A percentile compares a stretch with the other conserved stretches of the same genome.
phyloP scores from a whole-genome alignment of 1,284 basidiomycete genomes.

The Hymenochaete sp. region DNA sequence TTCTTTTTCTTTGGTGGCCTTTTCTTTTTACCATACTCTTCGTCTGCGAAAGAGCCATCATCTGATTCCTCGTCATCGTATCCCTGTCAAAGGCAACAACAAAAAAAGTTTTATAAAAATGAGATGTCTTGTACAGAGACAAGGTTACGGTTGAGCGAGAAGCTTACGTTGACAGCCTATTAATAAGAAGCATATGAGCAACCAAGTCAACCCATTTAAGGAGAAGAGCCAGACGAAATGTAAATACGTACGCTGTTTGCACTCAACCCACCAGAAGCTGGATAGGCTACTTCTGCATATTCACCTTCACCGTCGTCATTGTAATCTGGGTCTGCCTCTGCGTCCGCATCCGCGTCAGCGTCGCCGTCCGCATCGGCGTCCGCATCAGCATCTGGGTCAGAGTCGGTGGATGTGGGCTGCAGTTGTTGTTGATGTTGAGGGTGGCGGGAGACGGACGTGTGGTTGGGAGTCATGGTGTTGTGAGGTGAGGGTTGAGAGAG shows the following conservation, averaged over 20 bases:
- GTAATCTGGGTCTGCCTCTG: slow-evolving; percentile 20
- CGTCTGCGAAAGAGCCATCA: slow-evolving; percentile 69
- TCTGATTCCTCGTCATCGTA: slow-evolving; percentile 48
- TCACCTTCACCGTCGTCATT: slow-evolving; percentile 16
- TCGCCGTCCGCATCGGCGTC: slow-evolving; percentile 20
- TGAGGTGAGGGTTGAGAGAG: neutral
- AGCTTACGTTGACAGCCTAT: slow-evolving; percentile 20
- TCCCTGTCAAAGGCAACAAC: slow-evolving; percentile 14
- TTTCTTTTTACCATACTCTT: slow-evolving; percentile 65
- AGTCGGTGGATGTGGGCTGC: neutral
- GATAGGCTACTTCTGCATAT: slow-evolving; percentile 12
- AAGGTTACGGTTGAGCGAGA: neutral
- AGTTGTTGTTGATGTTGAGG: slow-evolving; percentile 4
- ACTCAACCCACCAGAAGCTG: slow-evolving; percentile 15
- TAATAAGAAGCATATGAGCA: too few species aligned
- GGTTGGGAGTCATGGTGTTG: slow-evolving; percentile 1
- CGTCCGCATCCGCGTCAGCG: slow-evolving; percentile 22
- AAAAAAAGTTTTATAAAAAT: neutral
- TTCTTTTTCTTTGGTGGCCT: slow-evolving; percentile 61
- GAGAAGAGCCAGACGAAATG: too few species aligned
- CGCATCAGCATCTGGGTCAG: slow-evolving; percentile 19
- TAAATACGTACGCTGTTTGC: slow-evolving; percentile 17
- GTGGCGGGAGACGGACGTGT: too few species aligned
- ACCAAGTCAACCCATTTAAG: too few species aligned
- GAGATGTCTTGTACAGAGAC: slow-evolving; percentile 1